Percentiles rank a stretch among this genome's conserved stretches.
Conservation (phyloP, 345 rosid genomes). For the Acer negundo region DNA sequence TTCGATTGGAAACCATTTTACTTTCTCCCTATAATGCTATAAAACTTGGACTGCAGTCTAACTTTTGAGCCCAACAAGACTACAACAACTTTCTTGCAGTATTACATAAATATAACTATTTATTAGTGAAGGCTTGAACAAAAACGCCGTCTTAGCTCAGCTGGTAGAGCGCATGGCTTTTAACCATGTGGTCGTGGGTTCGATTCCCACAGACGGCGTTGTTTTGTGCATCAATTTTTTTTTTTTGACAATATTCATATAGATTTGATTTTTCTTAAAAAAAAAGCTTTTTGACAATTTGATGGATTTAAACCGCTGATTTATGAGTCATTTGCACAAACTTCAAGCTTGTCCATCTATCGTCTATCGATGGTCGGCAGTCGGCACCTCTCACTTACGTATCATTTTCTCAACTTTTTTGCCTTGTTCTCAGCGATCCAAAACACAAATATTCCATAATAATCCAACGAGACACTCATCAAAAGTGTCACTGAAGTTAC, state of each 20-base stretch:
- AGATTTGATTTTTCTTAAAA: too few relatives aligned
- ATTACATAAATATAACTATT: too few relatives aligned
- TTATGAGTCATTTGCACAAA: too few relatives aligned
- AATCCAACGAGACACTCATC: neutral
- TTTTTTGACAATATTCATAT: too few relatives aligned
- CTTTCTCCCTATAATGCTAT: neutral
- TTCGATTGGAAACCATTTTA: neutral
- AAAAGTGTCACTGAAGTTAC: neutral
- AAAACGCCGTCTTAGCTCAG: conserved; percentile 65
- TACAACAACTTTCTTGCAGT: neutral
- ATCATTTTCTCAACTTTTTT: neutral
- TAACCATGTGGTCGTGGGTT: conserved; percentile 60
- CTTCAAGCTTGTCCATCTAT: fast-evolving
- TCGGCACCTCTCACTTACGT: neutral
- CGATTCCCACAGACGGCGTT: conserved; percentile 12
- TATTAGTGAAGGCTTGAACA: neutral
- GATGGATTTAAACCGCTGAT: too few relatives aligned
- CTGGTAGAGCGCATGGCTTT: conserved; percentile 79
- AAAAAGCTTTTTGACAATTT: too few relatives aligned
- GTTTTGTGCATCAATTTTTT: neutral
- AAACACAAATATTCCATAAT: neutral
- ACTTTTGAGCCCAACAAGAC: neutral
- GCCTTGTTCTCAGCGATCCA: neutral
- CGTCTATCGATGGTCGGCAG: too few relatives aligned
- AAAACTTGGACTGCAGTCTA: neutral